phyloP scores from a whole-genome alignment of 768 basidiomycete species.

The Tylopilus subfusipes region DNA sequence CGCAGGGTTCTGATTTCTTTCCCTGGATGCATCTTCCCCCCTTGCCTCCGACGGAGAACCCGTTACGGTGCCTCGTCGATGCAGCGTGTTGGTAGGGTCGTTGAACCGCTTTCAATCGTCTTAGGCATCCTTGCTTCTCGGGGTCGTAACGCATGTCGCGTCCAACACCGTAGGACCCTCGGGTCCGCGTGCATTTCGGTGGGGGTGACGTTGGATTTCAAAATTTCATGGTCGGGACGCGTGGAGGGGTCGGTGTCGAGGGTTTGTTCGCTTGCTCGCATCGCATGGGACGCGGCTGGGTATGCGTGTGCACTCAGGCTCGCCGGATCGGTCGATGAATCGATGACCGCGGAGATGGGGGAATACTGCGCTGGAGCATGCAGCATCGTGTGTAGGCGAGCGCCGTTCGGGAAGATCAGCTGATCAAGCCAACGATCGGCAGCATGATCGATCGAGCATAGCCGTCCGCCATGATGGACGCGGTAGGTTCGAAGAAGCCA shows the following conservation, averaged over 20 bases:
- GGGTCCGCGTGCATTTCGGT: neutral
- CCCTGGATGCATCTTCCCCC: neutral
- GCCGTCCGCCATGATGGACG: too few relatives aligned
- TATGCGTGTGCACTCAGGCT: neutral
- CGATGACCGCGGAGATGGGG: neutral
- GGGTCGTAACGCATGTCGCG: neutral
- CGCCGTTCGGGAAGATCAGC: too few relatives aligned
- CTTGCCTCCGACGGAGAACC: neutral
- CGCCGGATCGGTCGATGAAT: too few relatives aligned
- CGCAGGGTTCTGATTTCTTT: neutral
- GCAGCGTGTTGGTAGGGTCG: conserved; percentile 24
- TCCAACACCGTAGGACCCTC: conserved; percentile 2
- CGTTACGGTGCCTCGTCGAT: conserved; percentile 22
- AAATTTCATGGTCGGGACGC: too few relatives aligned
- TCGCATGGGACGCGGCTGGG: too few relatives aligned
- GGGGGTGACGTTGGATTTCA: too few relatives aligned
- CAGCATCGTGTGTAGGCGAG: too few relatives aligned
- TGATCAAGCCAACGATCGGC: too few relatives aligned
- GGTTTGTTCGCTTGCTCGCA: neutral
- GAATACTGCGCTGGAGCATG: too few relatives aligned
- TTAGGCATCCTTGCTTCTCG: neutral
- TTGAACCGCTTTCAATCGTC: neutral
- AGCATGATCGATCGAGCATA: neutral
- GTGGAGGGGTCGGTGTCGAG: neutral
- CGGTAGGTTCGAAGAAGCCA: neutral